These are phyloP conservation scores for Scheffersomyces spartinae DNA, from an alignment of 805 yeast species.

Conservation along the genomic window DNA sequence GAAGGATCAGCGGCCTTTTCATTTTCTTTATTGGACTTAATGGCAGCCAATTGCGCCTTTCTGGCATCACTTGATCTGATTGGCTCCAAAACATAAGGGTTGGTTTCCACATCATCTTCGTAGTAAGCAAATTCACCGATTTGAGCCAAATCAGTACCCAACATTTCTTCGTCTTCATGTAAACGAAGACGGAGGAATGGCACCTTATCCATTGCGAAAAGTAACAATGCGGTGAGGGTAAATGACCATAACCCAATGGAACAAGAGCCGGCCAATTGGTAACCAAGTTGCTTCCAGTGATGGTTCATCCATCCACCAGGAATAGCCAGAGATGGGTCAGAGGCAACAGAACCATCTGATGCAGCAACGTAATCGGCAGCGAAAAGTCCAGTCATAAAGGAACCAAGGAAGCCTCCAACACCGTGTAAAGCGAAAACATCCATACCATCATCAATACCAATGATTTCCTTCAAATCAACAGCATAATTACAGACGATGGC, in stretches of 20 bases:
- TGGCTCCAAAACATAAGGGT: constrained; percentile 63
- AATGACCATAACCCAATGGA: constrained; percentile 72
- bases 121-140: constrained; percentile 80
- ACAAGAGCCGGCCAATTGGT: constrained; percentile 71
- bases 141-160: constrained; percentile 83
- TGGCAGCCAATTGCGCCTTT: constrained; percentile 19
- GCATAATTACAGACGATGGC: constrained; percentile 76
- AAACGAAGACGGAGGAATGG: constrained; percentile 79
- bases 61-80: constrained; percentile 47
- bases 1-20: too few species aligned
- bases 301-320: constrained; percentile 86
- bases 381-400: constrained; percentile 78
- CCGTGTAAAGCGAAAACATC: constrained; percentile 93
- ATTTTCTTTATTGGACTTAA: constrained; percentile 10
- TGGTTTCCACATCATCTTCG: constrained; percentile 41
- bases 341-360: constrained; percentile 50
- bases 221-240: constrained; percentile 55
- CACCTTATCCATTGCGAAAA: constrained; percentile 55
- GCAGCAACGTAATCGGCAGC: constrained; percentile 87
- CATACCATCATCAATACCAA: constrained; percentile 86
- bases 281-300: constrained; percentile 72
- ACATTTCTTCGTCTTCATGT: constrained; percentile 74
- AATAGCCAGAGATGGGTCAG: constrained; percentile 24
- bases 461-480: constrained; percentile 60
- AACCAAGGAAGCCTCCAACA: constrained; percentile 83